Conservation (phyloP, 805 yeast genomes). For the Candida khao-thaluensis region DNA sequence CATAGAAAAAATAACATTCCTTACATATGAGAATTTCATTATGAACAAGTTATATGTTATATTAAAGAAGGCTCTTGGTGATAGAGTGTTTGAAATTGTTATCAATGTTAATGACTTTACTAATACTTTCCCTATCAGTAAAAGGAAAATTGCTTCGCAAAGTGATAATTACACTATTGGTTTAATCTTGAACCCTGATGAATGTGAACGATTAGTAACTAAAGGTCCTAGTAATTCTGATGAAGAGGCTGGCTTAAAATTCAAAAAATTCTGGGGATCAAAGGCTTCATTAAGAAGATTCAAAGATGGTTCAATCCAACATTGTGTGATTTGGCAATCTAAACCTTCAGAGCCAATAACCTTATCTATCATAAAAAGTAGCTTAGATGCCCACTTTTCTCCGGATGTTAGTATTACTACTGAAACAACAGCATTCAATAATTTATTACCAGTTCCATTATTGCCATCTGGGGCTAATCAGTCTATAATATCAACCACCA, state of each 20-base stretch:
- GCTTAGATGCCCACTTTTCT: constrained; percentile 62
- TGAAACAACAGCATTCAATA: constrained; percentile 46
- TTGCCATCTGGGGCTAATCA: constrained; percentile 57
- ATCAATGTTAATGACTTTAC: constrained; percentile 27
- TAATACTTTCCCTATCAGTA: constrained; percentile 41
- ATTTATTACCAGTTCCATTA: constrained; percentile 58
- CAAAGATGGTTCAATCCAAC: constrained; percentile 86
- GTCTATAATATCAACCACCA: constrained; percentile 38
- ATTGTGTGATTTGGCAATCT: constrained; percentile 85
- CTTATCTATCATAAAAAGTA: constrained; percentile 60
- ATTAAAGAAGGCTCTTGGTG: constrained; percentile 56
- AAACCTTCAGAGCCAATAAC: constrained; percentile 58
- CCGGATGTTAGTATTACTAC: constrained; percentile 37
- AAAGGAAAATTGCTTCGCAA: constrained; percentile 49
- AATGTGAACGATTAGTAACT: constrained; percentile 78
- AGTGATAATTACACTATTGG: constrained; percentile 51
- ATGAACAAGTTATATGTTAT: constrained; percentile 60
- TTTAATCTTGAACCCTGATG: constrained; percentile 63
- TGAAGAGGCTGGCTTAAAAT: constrained; percentile 55
- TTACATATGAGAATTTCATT: constrained; percentile 66
- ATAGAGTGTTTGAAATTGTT: constrained; percentile 40
- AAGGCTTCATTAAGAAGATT: constrained; percentile 85
- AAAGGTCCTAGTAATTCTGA: constrained; percentile 75
- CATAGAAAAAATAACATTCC: constrained; percentile 66
- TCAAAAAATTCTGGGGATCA: constrained; percentile 87